Conservation (phyloP, 2,329 filamentous ascomycete species). For the Cryphonectria parasitica region DNA sequence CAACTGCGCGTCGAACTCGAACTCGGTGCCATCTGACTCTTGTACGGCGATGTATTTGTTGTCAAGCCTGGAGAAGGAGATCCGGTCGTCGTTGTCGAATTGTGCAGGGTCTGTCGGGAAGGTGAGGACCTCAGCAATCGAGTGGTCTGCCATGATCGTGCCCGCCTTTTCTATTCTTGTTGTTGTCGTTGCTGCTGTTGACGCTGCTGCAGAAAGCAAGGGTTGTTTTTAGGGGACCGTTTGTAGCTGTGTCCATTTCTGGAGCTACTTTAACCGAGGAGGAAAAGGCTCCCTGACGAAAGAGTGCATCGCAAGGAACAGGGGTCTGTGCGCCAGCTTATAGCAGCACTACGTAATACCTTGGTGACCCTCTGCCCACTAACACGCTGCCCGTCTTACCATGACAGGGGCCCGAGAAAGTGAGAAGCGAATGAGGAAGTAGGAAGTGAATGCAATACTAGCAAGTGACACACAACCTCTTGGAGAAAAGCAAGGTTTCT, state of each 20-base stretch:
- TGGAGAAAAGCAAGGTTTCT: not conserved
- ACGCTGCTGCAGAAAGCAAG: not conserved
- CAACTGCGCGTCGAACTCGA: slow-evolving; percentile 73
- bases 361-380: not conserved
- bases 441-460: not conserved
- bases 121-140: slow-evolving; percentile 39
- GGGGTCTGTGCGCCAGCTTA: slow-evolving; percentile 6
- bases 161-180: slow-evolving; percentile 1
- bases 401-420: not conserved
- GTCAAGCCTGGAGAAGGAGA: slow-evolving; percentile 84
- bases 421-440: not conserved
- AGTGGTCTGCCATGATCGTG: slow-evolving; percentile 29
- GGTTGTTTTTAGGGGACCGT: not conserved
- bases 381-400: not conserved
- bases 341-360: not conserved
- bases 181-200: slow-evolving; percentile 2
- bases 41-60: slow-evolving; percentile 83
- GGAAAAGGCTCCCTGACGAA: slow-evolving; percentile 6
- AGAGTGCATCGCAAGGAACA: slow-evolving; percentile 26
- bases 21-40: slow-evolving; percentile 77
- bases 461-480: not conserved
- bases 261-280: not conserved
- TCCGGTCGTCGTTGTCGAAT: slow-evolving; percentile 78
- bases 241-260: not conserved
- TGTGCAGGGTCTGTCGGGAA: slow-evolving; percentile 66